Evolutionary conservation across 164 flowering plant genomes (phyloP).

Genomic region (Cinnamomum chago): DNA sequence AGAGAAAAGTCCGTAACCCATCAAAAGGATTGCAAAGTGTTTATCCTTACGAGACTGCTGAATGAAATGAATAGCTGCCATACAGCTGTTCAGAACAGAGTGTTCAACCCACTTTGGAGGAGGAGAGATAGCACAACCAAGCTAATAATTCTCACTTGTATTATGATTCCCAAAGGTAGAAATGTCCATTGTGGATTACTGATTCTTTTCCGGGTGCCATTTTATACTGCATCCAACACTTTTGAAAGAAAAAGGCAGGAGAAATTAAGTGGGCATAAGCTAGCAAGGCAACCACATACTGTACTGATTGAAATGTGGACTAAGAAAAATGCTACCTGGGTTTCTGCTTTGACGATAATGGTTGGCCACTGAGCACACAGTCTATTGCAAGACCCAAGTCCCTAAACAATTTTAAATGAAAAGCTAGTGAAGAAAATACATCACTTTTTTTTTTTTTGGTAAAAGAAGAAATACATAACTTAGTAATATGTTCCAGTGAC

Average conservation of each 20-base stretch:
- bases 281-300: neutral
- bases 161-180: neutral
- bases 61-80: neutral
- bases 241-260: slow-evolving; percentile 9
- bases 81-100: neutral
- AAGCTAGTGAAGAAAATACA: neutral
- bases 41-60: neutral
- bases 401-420: slow-evolving; percentile 29
- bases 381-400: slow-evolving; percentile 82
- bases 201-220: slow-evolving; percentile 66
- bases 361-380: slow-evolving; percentile 70
- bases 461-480: neutral
- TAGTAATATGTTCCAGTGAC: no score
- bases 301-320: neutral
- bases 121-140: neutral
- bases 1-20: neutral
- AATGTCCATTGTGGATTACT: slow-evolving; percentile 12
- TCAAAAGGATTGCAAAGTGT: neutral
- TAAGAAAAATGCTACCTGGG: slow-evolving; percentile 51
- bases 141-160: neutral
- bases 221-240: slow-evolving; percentile 98
- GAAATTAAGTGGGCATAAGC: slow-evolving; percentile 6
- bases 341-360: slow-evolving; percentile 52
- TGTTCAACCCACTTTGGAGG: neutral
- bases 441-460: no score